phyloP scores from a whole-genome alignment of 768 basidiomycete genomes.

The Daedaleopsis nitida region DNA sequence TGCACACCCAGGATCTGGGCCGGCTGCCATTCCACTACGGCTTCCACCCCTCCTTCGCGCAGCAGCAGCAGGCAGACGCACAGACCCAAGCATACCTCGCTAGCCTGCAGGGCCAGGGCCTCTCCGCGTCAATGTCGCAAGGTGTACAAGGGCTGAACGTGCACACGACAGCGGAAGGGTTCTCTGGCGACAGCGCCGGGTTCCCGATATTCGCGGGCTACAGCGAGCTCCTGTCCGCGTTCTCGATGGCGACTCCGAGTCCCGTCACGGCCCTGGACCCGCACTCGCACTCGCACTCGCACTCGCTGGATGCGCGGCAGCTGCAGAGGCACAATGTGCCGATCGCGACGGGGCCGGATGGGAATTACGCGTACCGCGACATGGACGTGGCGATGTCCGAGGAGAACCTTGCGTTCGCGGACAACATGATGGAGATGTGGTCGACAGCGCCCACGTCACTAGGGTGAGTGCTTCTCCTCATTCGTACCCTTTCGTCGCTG shows the following conservation, averaged over 20 bases:
- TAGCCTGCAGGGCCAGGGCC: neutral
- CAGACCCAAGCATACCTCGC: neutral
- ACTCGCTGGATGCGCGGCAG: too few relatives aligned
- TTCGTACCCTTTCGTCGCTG: neutral
- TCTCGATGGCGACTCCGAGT: neutral
- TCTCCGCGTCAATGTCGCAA: neutral
- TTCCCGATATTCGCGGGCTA: neutral
- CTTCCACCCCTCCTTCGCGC: constrained; percentile 4
- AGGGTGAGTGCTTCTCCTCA: constrained; percentile 44
- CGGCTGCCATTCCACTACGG: constrained; percentile 45
- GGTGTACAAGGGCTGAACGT: neutral
- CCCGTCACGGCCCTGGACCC: neutral
- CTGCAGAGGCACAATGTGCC: too few relatives aligned
- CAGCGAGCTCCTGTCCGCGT: neutral
- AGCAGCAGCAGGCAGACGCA: neutral
- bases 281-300: neutral
- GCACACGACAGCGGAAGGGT: neutral
- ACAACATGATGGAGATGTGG: constrained; percentile 57
- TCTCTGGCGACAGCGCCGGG: neutral
- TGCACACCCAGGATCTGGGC: constrained; percentile 32
- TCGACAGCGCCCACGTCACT: constrained; percentile 57
- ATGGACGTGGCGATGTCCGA: constrained; percentile 20
- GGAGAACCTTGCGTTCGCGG: constrained; percentile 32
- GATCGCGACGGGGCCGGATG: neutral
- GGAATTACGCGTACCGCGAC: neutral